Conservation (phyloP, 768 basidiomycete species). For the Suillus alpinus region DNA sequence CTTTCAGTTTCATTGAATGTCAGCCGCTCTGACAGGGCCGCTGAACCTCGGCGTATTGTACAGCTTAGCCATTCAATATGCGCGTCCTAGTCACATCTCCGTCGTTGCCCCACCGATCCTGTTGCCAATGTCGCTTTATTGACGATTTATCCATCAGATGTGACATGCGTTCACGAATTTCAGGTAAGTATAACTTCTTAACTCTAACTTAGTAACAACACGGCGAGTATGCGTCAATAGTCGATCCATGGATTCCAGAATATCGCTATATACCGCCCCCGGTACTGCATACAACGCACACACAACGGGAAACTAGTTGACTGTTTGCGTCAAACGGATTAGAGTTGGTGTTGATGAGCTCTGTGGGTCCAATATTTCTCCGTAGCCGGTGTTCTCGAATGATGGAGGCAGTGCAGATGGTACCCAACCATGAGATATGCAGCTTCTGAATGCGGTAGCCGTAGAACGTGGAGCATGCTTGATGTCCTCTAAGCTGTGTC, state of each 20-base stretch:
- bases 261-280: not conserved
- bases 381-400: not conserved
- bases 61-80: not conserved
- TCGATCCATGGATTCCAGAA: not conserved
- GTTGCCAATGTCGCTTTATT: not conserved
- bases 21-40: not conserved
- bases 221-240: not conserved
- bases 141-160: not conserved
- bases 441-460: not conserved
- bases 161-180: not conserved
- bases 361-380: not conserved
- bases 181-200: not conserved
- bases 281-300: not conserved
- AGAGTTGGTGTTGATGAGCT: not conserved
- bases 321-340: not conserved
- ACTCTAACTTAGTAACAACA: not conserved
- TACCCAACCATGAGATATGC: not conserved
- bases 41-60: not conserved
- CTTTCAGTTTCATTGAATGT: not conserved
- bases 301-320: not conserved
- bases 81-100: not conserved
- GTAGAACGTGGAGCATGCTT: not conserved
- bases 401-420: not conserved
- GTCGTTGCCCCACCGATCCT: not conserved
- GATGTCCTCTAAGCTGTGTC: not conserved